A percentile compares a stretch with the other conserved stretches of the same genome.
phyloP scores from a whole-genome alignment of 257 asterid genomes.

The Solanum appendiculatum region DNA sequence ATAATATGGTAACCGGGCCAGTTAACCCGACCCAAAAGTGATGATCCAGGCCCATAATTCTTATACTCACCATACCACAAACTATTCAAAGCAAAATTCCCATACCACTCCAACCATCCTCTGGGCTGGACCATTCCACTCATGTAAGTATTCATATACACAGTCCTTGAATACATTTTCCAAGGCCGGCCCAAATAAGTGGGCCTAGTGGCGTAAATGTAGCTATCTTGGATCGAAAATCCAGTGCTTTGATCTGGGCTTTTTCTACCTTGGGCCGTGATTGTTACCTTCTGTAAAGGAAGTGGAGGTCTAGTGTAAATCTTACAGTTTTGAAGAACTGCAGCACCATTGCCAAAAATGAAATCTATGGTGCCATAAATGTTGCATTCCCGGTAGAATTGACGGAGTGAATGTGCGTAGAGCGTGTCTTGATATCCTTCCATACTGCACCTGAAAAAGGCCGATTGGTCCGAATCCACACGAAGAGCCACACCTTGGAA shows the following conservation, averaged over 20 bases:
- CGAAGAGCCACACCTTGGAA: slow-evolving; percentile 94
- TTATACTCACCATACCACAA: slow-evolving; percentile 90
- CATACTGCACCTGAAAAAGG: slow-evolving; percentile 95
- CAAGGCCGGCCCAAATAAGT: slow-evolving; percentile 90
- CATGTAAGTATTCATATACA: slow-evolving; percentile 67
- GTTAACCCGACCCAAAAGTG: slow-evolving; percentile 41
- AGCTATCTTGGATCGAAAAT: slow-evolving; percentile 66
- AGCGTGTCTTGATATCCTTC: slow-evolving; percentile 96
- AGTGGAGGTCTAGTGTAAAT: slow-evolving; percentile 66
- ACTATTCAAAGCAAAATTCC: slow-evolving; percentile 55
- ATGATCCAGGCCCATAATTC: slow-evolving; percentile 91
- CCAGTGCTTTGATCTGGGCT: slow-evolving; percentile 89
- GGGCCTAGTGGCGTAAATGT: slow-evolving; percentile 55
- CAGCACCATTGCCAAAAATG: slow-evolving; percentile 95
- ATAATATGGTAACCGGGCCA: slow-evolving; percentile 87
- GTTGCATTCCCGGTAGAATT: slow-evolving; percentile 87
- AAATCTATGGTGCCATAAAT: slow-evolving; percentile 93
- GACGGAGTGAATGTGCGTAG: slow-evolving; percentile 92
- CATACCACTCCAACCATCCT: slow-evolving; percentile 96
- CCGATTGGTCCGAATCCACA: slow-evolving; percentile 90
- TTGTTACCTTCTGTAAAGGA: slow-evolving; percentile 79
- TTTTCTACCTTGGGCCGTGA: slow-evolving; percentile 90
- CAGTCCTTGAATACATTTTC: slow-evolving; percentile 75
- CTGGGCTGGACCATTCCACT: slow-evolving; percentile 81
- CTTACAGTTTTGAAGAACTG: slow-evolving; percentile 79